Base-by-base conservation (phyloP, 352 stramenopile genomes). In the Globisporangium iwayamae region DNA sequence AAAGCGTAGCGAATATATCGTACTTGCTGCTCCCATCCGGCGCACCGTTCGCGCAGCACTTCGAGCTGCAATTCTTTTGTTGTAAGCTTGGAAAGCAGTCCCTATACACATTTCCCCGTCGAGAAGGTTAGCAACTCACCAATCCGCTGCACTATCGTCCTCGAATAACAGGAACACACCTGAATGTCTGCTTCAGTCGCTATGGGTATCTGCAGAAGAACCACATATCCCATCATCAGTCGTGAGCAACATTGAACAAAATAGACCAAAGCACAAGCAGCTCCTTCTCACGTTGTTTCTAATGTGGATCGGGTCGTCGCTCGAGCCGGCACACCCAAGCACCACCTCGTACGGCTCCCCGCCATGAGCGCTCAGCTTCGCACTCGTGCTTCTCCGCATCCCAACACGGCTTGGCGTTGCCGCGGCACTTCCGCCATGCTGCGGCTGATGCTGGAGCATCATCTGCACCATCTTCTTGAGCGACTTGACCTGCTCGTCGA, bases 1-100 rank as follows among this genome's bases (percentile, higher is more conserved):
- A 25, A 8, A 34, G 32, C 11, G 6, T 30, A 51, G 18, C 39
- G 8, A n/a, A 8, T 13, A 14, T 14, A 8, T 46, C 56, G 13
- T 59, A 74, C 72, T 59, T 80, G 71, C 39, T 78, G 71, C 54
- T 84, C 76, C 73, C 75, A 80, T 38, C 74, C 79, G 16, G 76
- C 73, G 16, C 63, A 75, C 20, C 72, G 65, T 32, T 84, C 64
- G 39, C 73, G 67, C 14, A 84, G 58, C 13, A 78, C 53, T 22
- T 78, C 65, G 36, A 80, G 52, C 63, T 84, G 73, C 16, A 78
- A 70, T 28, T 81, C 73, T 34, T 79, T 80, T 32, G 71, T 69
- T 16, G 63, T 60, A 55, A 48, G 68, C 65, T 57, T 69, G 22
- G 63, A 69, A 2, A 78, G 65, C 36, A 72, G 65, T n/a, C 56